A percentile compares a stretch with the other conserved stretches of the same genome.
These are phyloP conservation scores for Sphaerulina vaccinii DNA, from an alignment of 2,329 filamentous ascomycete genomes.

Conservation along the genomic window DNA sequence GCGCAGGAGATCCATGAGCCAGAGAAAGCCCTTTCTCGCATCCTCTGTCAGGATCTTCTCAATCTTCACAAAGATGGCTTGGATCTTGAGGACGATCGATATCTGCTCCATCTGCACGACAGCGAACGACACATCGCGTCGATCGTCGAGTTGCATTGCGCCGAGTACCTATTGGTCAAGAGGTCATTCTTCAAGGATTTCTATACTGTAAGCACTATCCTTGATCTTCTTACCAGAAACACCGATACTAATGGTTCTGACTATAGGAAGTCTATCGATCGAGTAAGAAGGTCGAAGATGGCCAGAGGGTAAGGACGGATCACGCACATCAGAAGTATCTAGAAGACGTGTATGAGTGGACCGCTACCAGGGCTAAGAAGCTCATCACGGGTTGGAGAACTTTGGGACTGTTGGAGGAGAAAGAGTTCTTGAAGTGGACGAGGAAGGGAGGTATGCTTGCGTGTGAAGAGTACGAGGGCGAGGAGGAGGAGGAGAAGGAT, in stretches of 20 bases:
- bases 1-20: not conserved
- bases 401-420: constrained; percentile 30
- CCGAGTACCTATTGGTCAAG: constrained; percentile 31
- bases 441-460: constrained; percentile 25
- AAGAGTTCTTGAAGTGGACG: constrained; percentile 22
- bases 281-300: not conserved
- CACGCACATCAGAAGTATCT: constrained; percentile 17
- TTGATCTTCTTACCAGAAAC: not conserved
- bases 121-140: constrained; percentile 7
- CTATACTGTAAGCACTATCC: not conserved
- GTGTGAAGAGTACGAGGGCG: not conserved
- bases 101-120: not conserved
- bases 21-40: not conserved
- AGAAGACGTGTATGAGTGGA: constrained; percentile 19
- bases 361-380: constrained; percentile 19
- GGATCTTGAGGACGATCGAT: not conserved
- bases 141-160: constrained; percentile 7
- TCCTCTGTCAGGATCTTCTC: not conserved
- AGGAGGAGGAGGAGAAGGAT: constrained; percentile 1
- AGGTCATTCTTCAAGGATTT: constrained; percentile 24
- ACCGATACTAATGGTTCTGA: not conserved
- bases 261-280: not conserved
- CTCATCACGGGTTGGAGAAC: constrained; percentile 27
- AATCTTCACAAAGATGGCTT: not conserved
- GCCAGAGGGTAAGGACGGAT: not conserved